Conservation (phyloP, 2,329 filamentous ascomycete species). For the Pleurostoma richardsiae region DNA sequence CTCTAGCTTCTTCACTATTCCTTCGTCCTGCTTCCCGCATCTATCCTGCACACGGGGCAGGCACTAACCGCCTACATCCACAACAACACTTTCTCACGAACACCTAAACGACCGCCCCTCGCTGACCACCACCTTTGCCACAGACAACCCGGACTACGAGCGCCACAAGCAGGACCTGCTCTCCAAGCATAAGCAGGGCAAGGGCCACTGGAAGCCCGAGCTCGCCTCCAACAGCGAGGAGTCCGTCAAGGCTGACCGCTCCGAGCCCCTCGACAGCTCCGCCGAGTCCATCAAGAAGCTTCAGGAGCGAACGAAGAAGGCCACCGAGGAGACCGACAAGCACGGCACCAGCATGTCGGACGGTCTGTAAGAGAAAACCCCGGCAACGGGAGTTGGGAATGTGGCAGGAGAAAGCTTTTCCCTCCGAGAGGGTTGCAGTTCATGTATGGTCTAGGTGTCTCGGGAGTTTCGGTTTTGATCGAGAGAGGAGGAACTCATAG, state of each 20-base stretch:
- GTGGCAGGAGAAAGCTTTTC: too few relatives aligned
- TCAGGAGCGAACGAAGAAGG: conserved; percentile 54
- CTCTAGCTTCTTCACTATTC: neutral
- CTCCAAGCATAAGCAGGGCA: conserved; percentile 63
- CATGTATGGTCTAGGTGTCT: too few relatives aligned
- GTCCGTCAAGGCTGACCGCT: conserved; percentile 64
- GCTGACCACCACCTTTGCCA: neutral
- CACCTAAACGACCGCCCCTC: neutral
- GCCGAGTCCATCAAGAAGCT: conserved; percentile 40
- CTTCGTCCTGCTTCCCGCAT: neutral
- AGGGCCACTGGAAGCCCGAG: conserved; percentile 71
- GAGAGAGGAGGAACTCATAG: too few relatives aligned
- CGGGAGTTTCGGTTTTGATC: too few relatives aligned
- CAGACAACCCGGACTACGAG: conserved; percentile 36
- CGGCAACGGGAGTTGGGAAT: too few relatives aligned
- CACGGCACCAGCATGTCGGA: conserved; percentile 43
- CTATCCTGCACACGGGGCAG: neutral
- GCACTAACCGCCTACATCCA: neutral
- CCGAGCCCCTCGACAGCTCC: conserved; percentile 22
- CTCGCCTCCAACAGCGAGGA: conserved; percentile 78
- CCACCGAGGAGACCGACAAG: conserved; percentile 43
- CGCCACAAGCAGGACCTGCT: conserved; percentile 58
- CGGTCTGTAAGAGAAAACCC: conserved; percentile 23
- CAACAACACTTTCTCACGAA: neutral
- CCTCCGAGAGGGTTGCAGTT: too few relatives aligned